Percentiles rank a stretch among this genome's conserved stretches.
These are phyloP conservation scores for Imleria badia DNA, from an alignment of 768 basidiomycete genomes.

Conservation along the genomic window DNA sequence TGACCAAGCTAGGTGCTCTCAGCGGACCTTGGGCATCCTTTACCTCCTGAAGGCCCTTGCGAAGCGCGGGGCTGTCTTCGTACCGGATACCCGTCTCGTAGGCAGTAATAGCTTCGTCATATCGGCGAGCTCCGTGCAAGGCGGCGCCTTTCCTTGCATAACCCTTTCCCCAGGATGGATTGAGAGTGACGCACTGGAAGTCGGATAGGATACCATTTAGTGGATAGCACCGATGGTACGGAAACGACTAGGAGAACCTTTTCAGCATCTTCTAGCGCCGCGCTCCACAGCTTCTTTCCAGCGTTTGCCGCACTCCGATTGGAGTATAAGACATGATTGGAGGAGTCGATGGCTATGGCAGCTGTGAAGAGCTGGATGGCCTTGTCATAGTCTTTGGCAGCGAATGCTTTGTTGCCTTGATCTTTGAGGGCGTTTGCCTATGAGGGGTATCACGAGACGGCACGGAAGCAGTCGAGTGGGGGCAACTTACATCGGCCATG, in stretches of 20 bases:
- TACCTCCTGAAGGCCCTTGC: conserved; percentile 89
- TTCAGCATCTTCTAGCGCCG: conserved; percentile 85
- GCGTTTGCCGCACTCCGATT: conserved; percentile 90
- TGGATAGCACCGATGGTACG: not conserved
- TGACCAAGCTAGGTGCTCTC: not conserved
- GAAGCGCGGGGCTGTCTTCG: conserved; percentile 79
- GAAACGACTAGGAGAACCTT: conserved; percentile 50
- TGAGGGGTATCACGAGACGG: conserved; percentile 19
- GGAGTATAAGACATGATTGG: conserved; percentile 87
- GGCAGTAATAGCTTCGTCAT: conserved; percentile 78
- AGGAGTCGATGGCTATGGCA: conserved; percentile 79
- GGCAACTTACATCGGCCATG: conserved; percentile 38
- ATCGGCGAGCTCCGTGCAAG: conserved; percentile 76
- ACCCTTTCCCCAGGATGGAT: conserved; percentile 85
- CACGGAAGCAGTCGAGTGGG: not conserved
- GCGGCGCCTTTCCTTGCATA: conserved; percentile 93
- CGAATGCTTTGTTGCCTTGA: conserved; percentile 93
- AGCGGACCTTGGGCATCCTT: conserved; percentile 73
- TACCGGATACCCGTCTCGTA: conserved; percentile 81
- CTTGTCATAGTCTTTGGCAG: conserved; percentile 87
- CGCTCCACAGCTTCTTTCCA: conserved; percentile 77
- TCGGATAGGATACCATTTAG: not conserved
- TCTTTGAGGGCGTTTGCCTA: conserved; percentile 75
- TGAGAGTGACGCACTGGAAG: conserved; percentile 71
- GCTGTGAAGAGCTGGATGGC: conserved; percentile 82